phyloP scores from a whole-genome alignment of 2,329 filamentous ascomycete genomes.

The Colletotrichum sp. region DNA sequence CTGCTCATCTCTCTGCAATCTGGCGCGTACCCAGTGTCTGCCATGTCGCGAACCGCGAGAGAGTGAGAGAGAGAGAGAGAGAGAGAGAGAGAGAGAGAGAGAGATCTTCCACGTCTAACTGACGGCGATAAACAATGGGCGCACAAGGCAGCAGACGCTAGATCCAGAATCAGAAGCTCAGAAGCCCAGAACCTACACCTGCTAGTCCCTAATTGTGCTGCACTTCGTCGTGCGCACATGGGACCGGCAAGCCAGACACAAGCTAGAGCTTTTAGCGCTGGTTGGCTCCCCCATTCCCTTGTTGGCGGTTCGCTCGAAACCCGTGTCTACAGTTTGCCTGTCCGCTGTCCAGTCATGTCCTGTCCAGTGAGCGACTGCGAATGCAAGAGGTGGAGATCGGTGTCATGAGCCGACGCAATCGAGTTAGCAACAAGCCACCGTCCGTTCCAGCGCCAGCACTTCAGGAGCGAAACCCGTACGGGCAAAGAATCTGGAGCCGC shows the following conservation, averaged over 20 bases:
- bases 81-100: too few species aligned
- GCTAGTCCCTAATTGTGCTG: constrained; percentile 6
- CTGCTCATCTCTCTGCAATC: background rate
- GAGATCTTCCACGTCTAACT: background rate
- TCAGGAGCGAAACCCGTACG: background rate
- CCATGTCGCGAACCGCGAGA: background rate
- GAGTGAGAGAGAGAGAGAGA: background rate
- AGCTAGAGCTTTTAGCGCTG: constrained; percentile 1
- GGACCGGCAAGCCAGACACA: background rate
- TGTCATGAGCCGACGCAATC: background rate
- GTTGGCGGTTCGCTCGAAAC: background rate
- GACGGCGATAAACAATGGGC: background rate
- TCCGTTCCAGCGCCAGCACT: background rate
- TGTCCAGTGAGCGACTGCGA: background rate
- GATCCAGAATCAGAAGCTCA: background rate
- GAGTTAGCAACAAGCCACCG: background rate
- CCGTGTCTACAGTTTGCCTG: background rate
- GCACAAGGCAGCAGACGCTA: background rate
- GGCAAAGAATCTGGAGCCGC: background rate
- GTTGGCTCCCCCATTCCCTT: background rate
- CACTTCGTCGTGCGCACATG: constrained; percentile 18
- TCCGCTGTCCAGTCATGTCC: background rate
- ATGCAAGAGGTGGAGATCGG: background rate
- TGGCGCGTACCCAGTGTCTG: background rate
- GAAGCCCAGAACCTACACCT: background rate